phyloP scores from a whole-genome alignment of 306 rosid species.

The Cucurbita ficifolia region DNA sequence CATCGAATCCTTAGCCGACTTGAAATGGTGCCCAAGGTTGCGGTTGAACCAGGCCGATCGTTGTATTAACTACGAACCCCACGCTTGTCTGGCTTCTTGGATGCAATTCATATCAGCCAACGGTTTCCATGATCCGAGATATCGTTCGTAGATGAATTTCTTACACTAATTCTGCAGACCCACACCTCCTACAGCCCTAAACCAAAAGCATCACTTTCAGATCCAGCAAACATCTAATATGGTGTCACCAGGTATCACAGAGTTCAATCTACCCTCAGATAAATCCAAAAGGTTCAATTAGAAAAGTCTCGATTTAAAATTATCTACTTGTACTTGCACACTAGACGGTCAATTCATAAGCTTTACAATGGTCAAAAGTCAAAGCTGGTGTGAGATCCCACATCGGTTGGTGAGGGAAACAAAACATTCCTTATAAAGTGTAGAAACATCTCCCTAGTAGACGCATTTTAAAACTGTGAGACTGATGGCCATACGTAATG shows the following conservation, averaged over 20 bases:
- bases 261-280: conserved; percentile 8
- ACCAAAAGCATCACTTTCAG: neutral
- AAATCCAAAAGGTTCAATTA: neutral
- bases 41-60: neutral
- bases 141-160: neutral
- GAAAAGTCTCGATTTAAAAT: neutral
- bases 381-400: neutral
- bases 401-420: no score
- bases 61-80: neutral
- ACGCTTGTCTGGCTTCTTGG: neutral
- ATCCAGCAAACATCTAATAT: conserved; percentile 7
- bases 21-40: neutral
- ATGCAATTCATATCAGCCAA: neutral
- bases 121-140: neutral
- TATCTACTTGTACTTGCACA: neutral
- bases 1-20: neutral
- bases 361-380: conserved; percentile 17
- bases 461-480: no score
- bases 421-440: no score
- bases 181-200: neutral
- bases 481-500: no score
- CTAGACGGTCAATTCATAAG: neutral
- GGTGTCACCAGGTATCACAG: neutral
- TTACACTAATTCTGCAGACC: neutral
- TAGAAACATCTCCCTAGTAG: no score